Evolutionary conservation across 345 rosid genomes (phyloP).

Genomic region (Lenwebbia sp.): DNA sequence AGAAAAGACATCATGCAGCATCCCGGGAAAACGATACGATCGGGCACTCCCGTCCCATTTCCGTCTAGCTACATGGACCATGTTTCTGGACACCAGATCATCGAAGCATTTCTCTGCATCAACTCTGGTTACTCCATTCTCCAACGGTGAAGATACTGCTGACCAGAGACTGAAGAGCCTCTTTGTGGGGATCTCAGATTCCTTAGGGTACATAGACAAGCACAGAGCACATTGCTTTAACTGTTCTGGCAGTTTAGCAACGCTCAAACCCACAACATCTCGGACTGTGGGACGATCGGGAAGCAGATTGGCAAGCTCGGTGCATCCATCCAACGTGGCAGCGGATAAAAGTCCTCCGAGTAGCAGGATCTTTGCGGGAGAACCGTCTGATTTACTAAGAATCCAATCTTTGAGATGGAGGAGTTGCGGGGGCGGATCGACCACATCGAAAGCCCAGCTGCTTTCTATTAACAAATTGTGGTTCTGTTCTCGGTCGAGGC

Average conservation of each 20-base stretch:
- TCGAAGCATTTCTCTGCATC: not conserved
- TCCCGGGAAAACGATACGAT: conserved; percentile 2
- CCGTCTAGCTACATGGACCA: conserved; percentile 5
- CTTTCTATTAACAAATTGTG: not conserved
- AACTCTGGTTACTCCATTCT: not conserved
- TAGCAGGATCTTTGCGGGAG: not conserved
- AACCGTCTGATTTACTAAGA: not conserved
- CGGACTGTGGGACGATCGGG: not conserved
- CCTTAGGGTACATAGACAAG: conserved; percentile 20
- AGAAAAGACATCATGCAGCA: conserved; percentile 1
- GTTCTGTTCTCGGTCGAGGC: not conserved
- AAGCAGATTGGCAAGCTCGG: not conserved
- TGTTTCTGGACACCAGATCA: not conserved
- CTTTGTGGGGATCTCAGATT: conserved; percentile 7
- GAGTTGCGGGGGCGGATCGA: accelerated
- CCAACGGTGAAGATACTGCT: not conserved
- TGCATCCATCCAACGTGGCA: not conserved
- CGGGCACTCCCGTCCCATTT: conserved; percentile 10
- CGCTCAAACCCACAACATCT: not conserved
- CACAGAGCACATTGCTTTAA: conserved; percentile 11
- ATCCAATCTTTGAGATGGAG: not conserved
- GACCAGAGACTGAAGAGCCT: conserved; percentile 23
- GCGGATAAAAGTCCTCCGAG: not conserved
- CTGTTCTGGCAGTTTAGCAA: not conserved
- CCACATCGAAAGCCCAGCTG: not conserved